These are phyloP conservation scores for Protea cynaroides DNA, from an alignment of 164 flowering plant genomes.

Conservation along the genomic window DNA sequence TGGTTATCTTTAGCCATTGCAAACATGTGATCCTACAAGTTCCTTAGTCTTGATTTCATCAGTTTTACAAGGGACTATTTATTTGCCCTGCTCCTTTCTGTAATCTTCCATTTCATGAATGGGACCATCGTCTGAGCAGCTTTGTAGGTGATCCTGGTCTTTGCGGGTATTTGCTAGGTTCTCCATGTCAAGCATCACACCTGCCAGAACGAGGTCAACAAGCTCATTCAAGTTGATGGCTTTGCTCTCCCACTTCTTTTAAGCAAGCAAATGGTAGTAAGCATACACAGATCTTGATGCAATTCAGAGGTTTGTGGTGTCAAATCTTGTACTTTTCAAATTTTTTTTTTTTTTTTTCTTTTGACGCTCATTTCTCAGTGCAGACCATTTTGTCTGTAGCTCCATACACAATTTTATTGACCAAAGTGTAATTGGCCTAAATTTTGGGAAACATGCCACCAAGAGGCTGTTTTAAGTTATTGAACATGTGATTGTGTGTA, in stretches of 20 bases:
- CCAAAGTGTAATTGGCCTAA: too few species aligned
- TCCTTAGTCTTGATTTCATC: not conserved
- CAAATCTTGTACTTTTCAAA: too few species aligned
- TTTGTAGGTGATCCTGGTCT: constrained; percentile 80
- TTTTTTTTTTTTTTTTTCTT: too few species aligned
- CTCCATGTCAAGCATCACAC: constrained; percentile 55
- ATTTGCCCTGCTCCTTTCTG: not conserved
- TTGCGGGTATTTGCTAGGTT: constrained; percentile 76
- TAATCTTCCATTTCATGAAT: not conserved
- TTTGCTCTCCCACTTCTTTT: too few species aligned
- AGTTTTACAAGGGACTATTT: not conserved
- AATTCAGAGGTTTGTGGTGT: too few species aligned
- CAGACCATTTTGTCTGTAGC: too few species aligned
- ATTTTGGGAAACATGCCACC: too few species aligned
- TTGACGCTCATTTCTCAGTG: too few species aligned
- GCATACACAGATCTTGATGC: not conserved
- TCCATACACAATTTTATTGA: too few species aligned
- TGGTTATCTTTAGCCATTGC: not conserved
- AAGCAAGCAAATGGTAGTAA: not conserved
- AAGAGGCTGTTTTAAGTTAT: too few species aligned
- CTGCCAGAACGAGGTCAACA: constrained; percentile 55
- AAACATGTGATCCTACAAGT: too few species aligned
- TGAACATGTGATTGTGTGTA: too few species aligned
- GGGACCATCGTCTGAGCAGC: constrained; percentile 30
- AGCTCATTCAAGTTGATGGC: not conserved